Percentiles rank a stretch among this genome's conserved stretches.
Evolutionary conservation across 495 filamentous ascomycete species (phyloP).

Genomic region (Thozetella sp.): DNA sequence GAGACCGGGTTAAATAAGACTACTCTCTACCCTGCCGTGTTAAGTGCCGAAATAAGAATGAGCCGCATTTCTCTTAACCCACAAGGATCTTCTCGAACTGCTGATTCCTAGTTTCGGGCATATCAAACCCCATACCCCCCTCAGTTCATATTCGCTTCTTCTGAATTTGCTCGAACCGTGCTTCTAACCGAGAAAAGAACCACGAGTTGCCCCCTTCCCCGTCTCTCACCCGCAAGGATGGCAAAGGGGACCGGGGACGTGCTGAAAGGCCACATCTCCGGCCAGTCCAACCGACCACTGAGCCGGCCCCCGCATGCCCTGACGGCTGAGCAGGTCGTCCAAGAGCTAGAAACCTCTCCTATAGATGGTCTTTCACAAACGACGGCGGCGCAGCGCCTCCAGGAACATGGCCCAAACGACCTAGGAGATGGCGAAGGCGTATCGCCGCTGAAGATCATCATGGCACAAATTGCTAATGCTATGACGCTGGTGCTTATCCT

Average conservation of each 20-base stretch:
- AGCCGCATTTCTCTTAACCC: too few relatives aligned
- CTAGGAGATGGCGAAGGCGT: slow-evolving; percentile 51
- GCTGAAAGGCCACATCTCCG: slow-evolving; percentile 42
- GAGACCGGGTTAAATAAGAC: too few relatives aligned
- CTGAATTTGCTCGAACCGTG: too few relatives aligned
- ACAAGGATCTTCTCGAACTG: too few relatives aligned
- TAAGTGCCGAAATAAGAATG: too few relatives aligned
- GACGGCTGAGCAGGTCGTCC: slow-evolving; percentile 49
- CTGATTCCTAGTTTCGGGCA: too few relatives aligned
- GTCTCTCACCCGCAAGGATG: too few relatives aligned
- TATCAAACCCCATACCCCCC: too few relatives aligned
- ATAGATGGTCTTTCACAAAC: slow-evolving; percentile 32
- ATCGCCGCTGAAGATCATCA: slow-evolving; percentile 50
- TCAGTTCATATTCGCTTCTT: too few relatives aligned
- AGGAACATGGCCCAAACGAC: slow-evolving; percentile 46
- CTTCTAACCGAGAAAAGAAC: too few relatives aligned
- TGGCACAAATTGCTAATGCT: slow-evolving; percentile 58
- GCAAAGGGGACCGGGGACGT: neutral
- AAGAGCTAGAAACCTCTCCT: slow-evolving; percentile 54
- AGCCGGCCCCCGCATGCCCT: slow-evolving; percentile 69
- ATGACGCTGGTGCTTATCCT: slow-evolving; percentile 71
- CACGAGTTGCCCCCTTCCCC: too few relatives aligned
- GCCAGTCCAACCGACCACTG: slow-evolving; percentile 54
- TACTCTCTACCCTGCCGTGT: too few relatives aligned
- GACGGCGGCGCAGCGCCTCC: slow-evolving; percentile 42